Conservation (phyloP, 306 rosid genomes). For the Hippophae tibetana region DNA sequence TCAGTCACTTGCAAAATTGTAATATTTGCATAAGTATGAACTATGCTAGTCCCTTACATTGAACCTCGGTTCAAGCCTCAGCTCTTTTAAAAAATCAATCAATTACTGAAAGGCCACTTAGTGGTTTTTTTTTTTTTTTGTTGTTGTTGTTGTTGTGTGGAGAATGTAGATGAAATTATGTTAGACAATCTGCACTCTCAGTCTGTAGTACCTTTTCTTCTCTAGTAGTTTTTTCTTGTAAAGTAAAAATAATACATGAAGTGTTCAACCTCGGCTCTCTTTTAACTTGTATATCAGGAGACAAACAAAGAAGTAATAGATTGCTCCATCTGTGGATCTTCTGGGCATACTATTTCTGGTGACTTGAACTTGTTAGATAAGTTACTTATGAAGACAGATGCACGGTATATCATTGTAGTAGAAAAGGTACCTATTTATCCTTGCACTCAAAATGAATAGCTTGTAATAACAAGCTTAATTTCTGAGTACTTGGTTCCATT, state of each 20-base stretch:
- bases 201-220: too few relatives aligned
- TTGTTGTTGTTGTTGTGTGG: too few relatives aligned
- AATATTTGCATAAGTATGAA: too few relatives aligned
- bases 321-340: slow-evolving; percentile 69
- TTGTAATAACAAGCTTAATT: not conserved
- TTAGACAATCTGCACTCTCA: too few relatives aligned
- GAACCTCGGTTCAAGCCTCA: too few relatives aligned
- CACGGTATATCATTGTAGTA: slow-evolving; percentile 71
- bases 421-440: slow-evolving; percentile 52
- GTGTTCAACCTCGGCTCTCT: slow-evolving; percentile 3
- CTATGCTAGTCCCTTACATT: too few relatives aligned
- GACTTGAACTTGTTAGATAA: slow-evolving; percentile 54
- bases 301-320: slow-evolving; percentile 61
- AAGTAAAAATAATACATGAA: slow-evolving; percentile 11
- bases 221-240: not conserved
- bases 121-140: too few relatives aligned
- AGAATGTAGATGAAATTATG: too few relatives aligned
- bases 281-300: slow-evolving; percentile 32
- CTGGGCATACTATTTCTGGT: slow-evolving; percentile 69
- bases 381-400: slow-evolving; percentile 49
- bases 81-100: too few relatives aligned
- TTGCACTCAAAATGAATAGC: slow-evolving; percentile 8
- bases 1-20: too few relatives aligned
- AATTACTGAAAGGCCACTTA: too few relatives aligned
- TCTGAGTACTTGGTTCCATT: slow-evolving; percentile 20